Evolutionary conservation across 2,329 filamentous ascomycete genomes (phyloP), one percentile per base, ranked within the genome.

Genomic region (Hypocrella siamensis): DNA sequence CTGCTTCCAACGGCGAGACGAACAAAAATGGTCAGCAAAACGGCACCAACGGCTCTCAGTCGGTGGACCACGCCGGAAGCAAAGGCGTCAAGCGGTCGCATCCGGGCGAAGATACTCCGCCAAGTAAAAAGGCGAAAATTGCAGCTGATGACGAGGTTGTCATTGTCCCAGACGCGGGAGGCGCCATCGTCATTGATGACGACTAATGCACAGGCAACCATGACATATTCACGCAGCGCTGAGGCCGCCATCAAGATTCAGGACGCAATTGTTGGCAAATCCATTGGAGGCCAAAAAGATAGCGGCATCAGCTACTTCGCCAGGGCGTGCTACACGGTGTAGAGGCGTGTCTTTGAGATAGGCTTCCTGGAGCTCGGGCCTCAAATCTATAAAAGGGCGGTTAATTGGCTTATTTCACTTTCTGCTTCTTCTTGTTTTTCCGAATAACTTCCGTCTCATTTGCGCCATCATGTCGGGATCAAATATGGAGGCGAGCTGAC

Each of bases 201-300:
- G 65, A 73, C 42, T 73, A 50, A 65, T 33, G 8, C 9, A 26
- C 7, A 26, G 15, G n/a, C 8, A 14, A 14, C 21, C 21, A 22
- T 32, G 18, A 22, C 36, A 35, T 17, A 32, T 35, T 64, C 49
- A 80, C 43, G 54, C 54, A 31, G 79, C 80, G 51, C 79, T 85
- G 42, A 92, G 52, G 2, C 85, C 85, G 12, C 85, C 85, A 53
- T 93, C 85, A 18, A 93, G 63, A 51, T 86, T 90, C 31, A 93
- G 62, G 31, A 86, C 66, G 51, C 82, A 90, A 42, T 92, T 92
- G 51, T 88, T 88, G 34, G 83, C 80, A 54, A 88, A 93, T 39
- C 70, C 60, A 52, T 90, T 93, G 29, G 66, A 65, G 19, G 72
- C 78, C 12, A 93, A 64, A 51, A 92, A 93, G 18, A 78, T 48